Percentiles rank a stretch among this genome's conserved stretches.
These are phyloP conservation scores for Phyllosticta paracitricarpa DNA, from an alignment of 2,329 filamentous ascomycete species.

Conservation along the genomic window DNA sequence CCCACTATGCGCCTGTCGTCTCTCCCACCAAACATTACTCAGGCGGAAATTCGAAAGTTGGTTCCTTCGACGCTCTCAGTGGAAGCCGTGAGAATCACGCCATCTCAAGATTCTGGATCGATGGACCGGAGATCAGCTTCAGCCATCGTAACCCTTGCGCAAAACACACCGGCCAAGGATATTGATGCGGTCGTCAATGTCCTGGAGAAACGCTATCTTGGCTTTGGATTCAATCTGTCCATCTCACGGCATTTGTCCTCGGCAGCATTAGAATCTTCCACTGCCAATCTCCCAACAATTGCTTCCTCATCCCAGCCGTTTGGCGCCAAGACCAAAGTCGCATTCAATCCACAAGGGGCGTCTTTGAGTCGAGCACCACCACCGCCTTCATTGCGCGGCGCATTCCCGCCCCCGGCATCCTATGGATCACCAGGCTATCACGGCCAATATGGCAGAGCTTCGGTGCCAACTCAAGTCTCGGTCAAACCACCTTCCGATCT, in stretches of 20 bases:
- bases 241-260: constrained; percentile 78
- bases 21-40: constrained; percentile 43
- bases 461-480: constrained; percentile 51
- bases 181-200: constrained; percentile 71
- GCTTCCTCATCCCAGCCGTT: constrained; percentile 55
- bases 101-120: constrained; percentile 39
- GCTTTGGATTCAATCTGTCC: constrained; percentile 71
- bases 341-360: constrained; percentile 35
- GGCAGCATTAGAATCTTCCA: constrained; percentile 49
- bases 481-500: constrained; percentile 62
- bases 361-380: constrained; percentile 46
- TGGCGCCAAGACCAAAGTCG: constrained; percentile 55
- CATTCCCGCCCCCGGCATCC: constrained; percentile 16
- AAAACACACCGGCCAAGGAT: constrained; percentile 71
- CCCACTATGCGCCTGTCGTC: constrained; percentile 46
- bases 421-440: constrained; percentile 19
- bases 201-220: constrained; percentile 75
- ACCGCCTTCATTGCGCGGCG: constrained; percentile 51
- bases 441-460: constrained; percentile 27
- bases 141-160: constrained; percentile 71
- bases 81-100: constrained; percentile 63
- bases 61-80: constrained; percentile 49
- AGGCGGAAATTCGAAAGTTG: constrained; percentile 39
- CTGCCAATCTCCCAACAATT: constrained; percentile 37
- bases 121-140: constrained; percentile 61